Evolutionary conservation across 1,284 basidiomycete genomes (phyloP), one percentile per base, ranked within the genome.

Genomic region (Albatrellus sp.): DNA sequence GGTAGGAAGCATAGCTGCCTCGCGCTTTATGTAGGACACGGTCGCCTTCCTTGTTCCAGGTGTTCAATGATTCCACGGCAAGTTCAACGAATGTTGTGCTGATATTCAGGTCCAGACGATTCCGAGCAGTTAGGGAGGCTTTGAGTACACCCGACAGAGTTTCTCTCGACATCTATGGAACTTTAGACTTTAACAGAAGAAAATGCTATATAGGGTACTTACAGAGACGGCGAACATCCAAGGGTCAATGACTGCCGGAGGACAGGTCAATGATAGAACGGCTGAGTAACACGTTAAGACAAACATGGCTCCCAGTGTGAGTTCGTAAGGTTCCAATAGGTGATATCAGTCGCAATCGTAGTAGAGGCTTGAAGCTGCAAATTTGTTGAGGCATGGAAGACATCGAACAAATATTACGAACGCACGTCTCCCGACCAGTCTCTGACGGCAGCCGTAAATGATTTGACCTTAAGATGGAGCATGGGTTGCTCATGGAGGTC

Each of bases 231-330:
- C 80, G 54, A 97, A 87, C 19, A 77, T 85, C 94, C 96, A 99
- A 1, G 96, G 96, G 59, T 99, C 96, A 55, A 98, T 89, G 43
- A 99, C 82, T 86, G 46, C 12, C 29, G 3, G 41, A 24, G 31
- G 14, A 35, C 5, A 13, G 12, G 24, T 28, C 13, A n/a, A 24
- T 10, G 13, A 11, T 40, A 9, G 24, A 19, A 12, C 2, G 12
- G 10, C 24, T 24, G n/a, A 10, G 13, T 14, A 37, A 37, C 39
- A 44, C 33, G 36, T 14, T 9, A 24, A 24, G 4, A 64, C 77
- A 50, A 56, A 84, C 81, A 66, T n/a, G 97, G 96, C 64, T 99
- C 96, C 90, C 96, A 99, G 58, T 98, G 92, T 40, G 96, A 98
- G 58, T 97, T 94, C 24, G 87, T 84, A 45, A 98, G 66, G 63